Evolutionary conservation across 1,139 yeast species (phyloP), one percentile per base, ranked within the genome.

Genomic region (Meyerozyma sp.): DNA sequence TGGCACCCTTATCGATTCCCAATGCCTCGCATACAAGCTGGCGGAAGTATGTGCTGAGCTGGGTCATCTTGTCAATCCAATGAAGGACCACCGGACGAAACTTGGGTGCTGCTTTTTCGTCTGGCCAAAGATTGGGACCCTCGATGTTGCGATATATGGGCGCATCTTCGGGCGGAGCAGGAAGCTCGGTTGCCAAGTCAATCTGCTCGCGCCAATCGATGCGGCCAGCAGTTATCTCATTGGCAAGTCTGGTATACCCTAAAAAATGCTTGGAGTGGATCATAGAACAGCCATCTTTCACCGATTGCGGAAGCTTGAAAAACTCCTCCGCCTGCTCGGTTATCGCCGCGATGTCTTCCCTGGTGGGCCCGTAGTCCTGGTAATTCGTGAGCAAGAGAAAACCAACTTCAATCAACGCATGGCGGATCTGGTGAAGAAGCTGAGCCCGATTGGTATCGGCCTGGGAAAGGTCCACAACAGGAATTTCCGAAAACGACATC

Each of bases 161-260:
- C 21, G 69, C 76, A 11, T 60, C 70, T 16, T 62, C 50, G 3
- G 54, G 56, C 0, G 82, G 81, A 5, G 73, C 68, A 1, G 79
- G 77, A 21, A 77, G 62, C 44, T 81, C 84, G 1, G 84, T 79
- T 3, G 81, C 88, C 49, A 82, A 66, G 55, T 82, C 89, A 48
- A 79, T 79, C 61, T 82, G 88, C 54, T 82, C 88, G 49, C 89
- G 66, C 77, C 84, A 73, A 53, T 82, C 89, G 8, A 79, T 72
- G 32, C 69, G 70, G 38, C 66, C 64, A 5, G 84, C 81, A 0
- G 90, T 83, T 45, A 79, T 75, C 55, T 83, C 89, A 49, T 82
- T 82, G 5, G 86, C 88, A 13, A 83, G 63, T 14, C 76, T 68
- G 36, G 83, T 79, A 57, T 83, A 83, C 1, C 90, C 90, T 43